These are phyloP conservation scores for Taxawa tesnikishii DNA, from an alignment of 2,329 filamentous ascomycete species.

Conservation along the genomic window DNA sequence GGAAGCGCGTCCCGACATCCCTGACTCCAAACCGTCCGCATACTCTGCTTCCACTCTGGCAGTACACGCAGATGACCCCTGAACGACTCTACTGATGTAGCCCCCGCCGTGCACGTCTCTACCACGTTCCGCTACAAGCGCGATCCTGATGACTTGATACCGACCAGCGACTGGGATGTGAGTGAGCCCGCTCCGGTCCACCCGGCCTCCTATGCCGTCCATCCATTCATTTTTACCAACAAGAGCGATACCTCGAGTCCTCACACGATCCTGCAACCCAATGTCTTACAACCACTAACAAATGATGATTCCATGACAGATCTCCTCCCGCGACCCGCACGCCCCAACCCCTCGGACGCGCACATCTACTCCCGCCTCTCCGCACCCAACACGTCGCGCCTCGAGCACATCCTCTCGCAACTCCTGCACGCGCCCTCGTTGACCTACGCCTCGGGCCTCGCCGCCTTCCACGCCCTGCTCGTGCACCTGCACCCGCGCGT, in stretches of 20 bases:
- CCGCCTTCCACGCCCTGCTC: constrained; percentile 78
- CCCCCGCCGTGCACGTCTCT: constrained; percentile 79
- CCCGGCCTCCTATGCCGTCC: too few relatives aligned
- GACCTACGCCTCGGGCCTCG: constrained; percentile 74
- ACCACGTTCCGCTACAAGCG: constrained; percentile 77
- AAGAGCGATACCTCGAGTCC: too few relatives aligned
- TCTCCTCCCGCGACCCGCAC: constrained; percentile 15
- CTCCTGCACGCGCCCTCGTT: constrained; percentile 59
- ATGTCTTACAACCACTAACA: too few relatives aligned
- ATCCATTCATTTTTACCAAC: too few relatives aligned
- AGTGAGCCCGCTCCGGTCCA: background rate
- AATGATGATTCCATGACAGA: too few relatives aligned
- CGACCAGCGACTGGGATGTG: constrained; percentile 41
- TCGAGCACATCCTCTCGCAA: constrained; percentile 69
- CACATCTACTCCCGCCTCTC: constrained; percentile 76
- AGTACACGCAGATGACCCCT: constrained; percentile 23
- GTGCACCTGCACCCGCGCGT: constrained; percentile 73
- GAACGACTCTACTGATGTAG: constrained; percentile 50
- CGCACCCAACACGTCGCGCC: constrained; percentile 68
- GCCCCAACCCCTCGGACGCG: constrained; percentile 39
- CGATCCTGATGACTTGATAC: constrained; percentile 54
- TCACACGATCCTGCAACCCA: too few relatives aligned
- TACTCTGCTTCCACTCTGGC: constrained; percentile 19
- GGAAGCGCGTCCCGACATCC: background rate
- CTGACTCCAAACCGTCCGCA: constrained; percentile 1